phyloP scores from a whole-genome alignment of 805 yeast genomes.

The Saccharomycopsis olivae region DNA sequence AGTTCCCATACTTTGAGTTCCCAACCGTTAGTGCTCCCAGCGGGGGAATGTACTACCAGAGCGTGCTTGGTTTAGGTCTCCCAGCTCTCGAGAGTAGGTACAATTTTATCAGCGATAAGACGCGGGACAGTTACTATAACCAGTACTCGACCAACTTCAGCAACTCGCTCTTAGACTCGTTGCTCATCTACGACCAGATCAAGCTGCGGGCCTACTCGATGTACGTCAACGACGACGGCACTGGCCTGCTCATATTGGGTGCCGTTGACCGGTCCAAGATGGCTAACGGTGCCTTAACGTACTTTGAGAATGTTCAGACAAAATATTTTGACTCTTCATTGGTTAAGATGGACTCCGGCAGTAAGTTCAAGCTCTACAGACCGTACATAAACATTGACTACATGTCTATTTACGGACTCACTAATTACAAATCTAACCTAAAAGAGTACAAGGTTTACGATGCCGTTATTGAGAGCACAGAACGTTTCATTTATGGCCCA shows the following conservation, averaged over 20 bases:
- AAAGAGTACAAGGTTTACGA: slow-evolving; percentile 2
- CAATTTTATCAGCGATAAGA: slow-evolving; percentile 5
- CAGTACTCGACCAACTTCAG: slow-evolving; percentile 1
- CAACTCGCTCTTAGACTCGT: slow-evolving; percentile 6
- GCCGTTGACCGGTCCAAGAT: slow-evolving; percentile 10
- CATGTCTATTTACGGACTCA: slow-evolving; percentile 2
- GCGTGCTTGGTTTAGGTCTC: slow-evolving; percentile 12
- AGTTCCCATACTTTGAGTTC: slow-evolving; percentile 11
- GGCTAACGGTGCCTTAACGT: slow-evolving; percentile 7
- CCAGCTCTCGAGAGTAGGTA: slow-evolving; percentile 1
- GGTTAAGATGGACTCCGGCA: slow-evolving; percentile 3
- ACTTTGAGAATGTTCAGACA: slow-evolving; percentile 3
- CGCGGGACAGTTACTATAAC: slow-evolving; percentile 2
- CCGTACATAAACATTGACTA: slow-evolving; percentile 10
- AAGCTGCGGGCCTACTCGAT: slow-evolving; percentile 11
- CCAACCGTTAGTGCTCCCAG: slow-evolving; percentile 6
- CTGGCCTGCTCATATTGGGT: slow-evolving; percentile 12
- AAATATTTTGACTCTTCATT: slow-evolving; percentile 9
- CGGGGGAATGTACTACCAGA: slow-evolving; percentile 8
- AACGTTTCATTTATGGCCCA: slow-evolving; percentile 15
- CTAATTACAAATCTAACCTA: slow-evolving; percentile 1
- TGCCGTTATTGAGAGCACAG: slow-evolving; percentile 16
- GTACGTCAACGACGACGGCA: slow-evolving; percentile 10
- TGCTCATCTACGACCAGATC: slow-evolving; percentile 7
- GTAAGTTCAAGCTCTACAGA: slow-evolving; percentile 8